Evolutionary conservation across 106 monocot genomes (phyloP), one percentile per base, ranked within the genome.

Genomic region (Xerophyta viscosa): DNA sequence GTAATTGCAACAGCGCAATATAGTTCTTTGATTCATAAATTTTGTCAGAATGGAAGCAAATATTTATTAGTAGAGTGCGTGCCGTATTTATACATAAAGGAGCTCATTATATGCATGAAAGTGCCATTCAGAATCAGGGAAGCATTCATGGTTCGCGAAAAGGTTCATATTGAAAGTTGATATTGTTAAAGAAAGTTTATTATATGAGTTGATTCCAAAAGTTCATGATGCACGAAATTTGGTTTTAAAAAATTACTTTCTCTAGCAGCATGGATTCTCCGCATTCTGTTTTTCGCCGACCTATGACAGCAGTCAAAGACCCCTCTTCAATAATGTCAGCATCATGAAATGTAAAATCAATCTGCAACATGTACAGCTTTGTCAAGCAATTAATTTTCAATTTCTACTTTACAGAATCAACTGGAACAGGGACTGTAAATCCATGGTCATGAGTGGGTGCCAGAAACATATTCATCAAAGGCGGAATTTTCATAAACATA

Each of bases 261-360:
- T 82, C 82, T 75, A 75, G 50, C 27, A 82, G 39, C 49, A 88
- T 68, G 41, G 74, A 88, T 27, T 88, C 82, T 1, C 65, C 71
- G 13, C 68, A 65, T 27, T 82, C 82, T 3, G 63, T 50, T 66
- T 73, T 76, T 22, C 79, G 44, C 9, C 88, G 75, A 1, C 88
- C 88, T 39, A 83, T 68, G 27, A 83, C 48, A 10, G 83, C 72
- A 30, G 63, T 61, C 12, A 80, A 64, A 4, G 79, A 71, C 5
- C 68, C 74, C 74, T 80, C 80, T 74, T 90, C 84, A 46, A 84
- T 71, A 28, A 60, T 21, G 68, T 90, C 73, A 54, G 80, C 84
- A 66, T 84, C 84, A 66, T 80, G 56, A 68, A 90, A 84, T 20
- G 84, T 77, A 56, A 90, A 78, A 71, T 90, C 77, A 49, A 90